A percentile compares a stretch with the other conserved stretches of the same genome.
phyloP scores from a whole-genome alignment of 768 basidiomycete genomes.

The Tubosaeta brunneosetosa region DNA sequence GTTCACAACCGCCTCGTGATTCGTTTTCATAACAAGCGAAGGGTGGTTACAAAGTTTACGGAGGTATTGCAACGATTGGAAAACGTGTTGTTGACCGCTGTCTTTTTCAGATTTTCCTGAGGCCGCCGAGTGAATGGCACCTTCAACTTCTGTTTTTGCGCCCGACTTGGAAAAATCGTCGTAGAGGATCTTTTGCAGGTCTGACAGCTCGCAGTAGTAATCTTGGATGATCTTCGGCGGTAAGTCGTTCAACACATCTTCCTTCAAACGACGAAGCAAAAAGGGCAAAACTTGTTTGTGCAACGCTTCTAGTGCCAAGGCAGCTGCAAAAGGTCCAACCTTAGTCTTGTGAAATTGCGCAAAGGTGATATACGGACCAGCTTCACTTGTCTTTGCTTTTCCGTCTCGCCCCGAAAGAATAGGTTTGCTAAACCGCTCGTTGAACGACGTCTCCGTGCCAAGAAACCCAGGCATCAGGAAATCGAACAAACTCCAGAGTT shows the following conservation, averaged over 20 bases:
- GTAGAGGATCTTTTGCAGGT: constrained; percentile 89
- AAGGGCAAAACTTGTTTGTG: constrained; percentile 99
- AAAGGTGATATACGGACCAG: constrained; percentile 53
- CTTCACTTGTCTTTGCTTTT: constrained; percentile 91
- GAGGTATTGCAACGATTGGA: constrained; percentile 95
- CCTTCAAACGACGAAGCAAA: constrained; percentile 91
- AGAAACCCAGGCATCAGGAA: constrained; percentile 99
- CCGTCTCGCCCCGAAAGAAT: constrained; percentile 93
- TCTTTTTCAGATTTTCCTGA: constrained; percentile 33
- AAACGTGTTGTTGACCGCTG: constrained; percentile 76
- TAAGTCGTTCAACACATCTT: constrained; percentile 91
- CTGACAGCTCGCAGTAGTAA: constrained; percentile 96
- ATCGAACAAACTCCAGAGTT: constrained; percentile 98
- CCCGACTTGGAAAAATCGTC: constrained; percentile 88
- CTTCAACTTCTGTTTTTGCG: constrained; percentile 59
- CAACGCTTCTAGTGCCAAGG: constrained; percentile 88
- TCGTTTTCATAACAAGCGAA: constrained; percentile 77
- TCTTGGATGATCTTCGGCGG: constrained; percentile 99
- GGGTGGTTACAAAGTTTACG: constrained; percentile 98
- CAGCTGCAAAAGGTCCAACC: constrained; percentile 50
- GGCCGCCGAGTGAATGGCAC: constrained; percentile 50
- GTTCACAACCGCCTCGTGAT: constrained; percentile 51
- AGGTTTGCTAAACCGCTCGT: constrained; percentile 93
- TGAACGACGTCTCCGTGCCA: constrained; percentile 92
- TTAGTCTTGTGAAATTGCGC: constrained; percentile 1